A percentile compares a stretch with the other conserved stretches of the same genome.
These are phyloP conservation scores for Xylaria multiplex DNA, from an alignment of 2,329 filamentous ascomycete species.

Conservation along the genomic window DNA sequence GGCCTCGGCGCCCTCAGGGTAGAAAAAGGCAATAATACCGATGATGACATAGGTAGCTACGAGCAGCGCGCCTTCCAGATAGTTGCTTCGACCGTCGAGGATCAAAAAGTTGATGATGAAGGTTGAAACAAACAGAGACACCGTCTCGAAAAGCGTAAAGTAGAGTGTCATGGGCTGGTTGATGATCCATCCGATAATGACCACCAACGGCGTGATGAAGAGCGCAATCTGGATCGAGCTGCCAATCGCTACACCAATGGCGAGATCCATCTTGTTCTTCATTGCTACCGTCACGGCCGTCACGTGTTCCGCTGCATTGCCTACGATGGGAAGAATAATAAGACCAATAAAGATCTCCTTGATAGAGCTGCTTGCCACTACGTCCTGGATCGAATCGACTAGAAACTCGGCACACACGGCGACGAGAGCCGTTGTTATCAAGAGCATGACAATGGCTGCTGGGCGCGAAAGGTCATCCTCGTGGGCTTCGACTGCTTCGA, in stretches of 20 bases:
- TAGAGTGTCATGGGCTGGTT: slow-evolving; percentile 78
- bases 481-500: slow-evolving; percentile 49
- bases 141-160: slow-evolving; percentile 89
- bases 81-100: slow-evolving; percentile 85
- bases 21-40: slow-evolving; percentile 73
- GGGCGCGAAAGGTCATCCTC: slow-evolving; percentile 63
- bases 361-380: slow-evolving; percentile 65
- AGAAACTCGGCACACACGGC: slow-evolving; percentile 77
- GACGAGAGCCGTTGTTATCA: slow-evolving; percentile 72
- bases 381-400: slow-evolving; percentile 72
- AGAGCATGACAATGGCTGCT: slow-evolving; percentile 68
- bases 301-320: slow-evolving; percentile 78
- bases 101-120: slow-evolving; percentile 91
- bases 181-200: slow-evolving; percentile 77
- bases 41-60: slow-evolving; percentile 76
- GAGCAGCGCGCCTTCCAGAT: slow-evolving; percentile 79
- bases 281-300: slow-evolving; percentile 76
- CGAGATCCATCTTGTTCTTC: slow-evolving; percentile 81
- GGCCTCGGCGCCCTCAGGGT: slow-evolving; percentile 62
- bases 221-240: slow-evolving; percentile 78
- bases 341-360: slow-evolving; percentile 76
- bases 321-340: slow-evolving; percentile 77
- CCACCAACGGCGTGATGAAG: slow-evolving; percentile 75
- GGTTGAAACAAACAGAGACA: slow-evolving; percentile 83
- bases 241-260: slow-evolving; percentile 76